Percentiles rank a stretch among this genome's conserved stretches.
Conservation (phyloP, 306 rosid genomes). For the Gastrolobium bilobum region DNA sequence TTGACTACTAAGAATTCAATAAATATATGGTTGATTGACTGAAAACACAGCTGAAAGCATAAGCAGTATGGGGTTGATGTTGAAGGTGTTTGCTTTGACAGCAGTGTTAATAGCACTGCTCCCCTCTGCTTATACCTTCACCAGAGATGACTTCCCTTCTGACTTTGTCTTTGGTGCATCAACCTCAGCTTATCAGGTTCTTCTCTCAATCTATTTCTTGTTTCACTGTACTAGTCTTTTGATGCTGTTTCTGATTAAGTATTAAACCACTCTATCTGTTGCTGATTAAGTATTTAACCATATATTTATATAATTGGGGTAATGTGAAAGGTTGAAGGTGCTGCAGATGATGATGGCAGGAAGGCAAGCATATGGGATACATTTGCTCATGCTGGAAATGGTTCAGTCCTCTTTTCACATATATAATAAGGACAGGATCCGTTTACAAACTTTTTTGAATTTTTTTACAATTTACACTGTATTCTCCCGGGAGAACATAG, state of each 20-base stretch:
- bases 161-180: conserved; percentile 72
- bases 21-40: not conserved
- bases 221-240: not conserved
- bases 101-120: not conserved
- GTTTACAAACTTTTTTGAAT: too few relatives aligned
- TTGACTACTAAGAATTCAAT: not conserved
- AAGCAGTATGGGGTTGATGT: not conserved
- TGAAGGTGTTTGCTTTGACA: not conserved
- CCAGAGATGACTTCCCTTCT: conserved; percentile 71
- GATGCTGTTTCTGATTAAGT: not conserved
- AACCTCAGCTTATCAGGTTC: conserved; percentile 79
- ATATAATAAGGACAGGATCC: too few relatives aligned
- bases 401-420: conserved; percentile 1
- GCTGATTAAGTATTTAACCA: not conserved
- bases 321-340: conserved; percentile 52
- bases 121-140: conserved; percentile 26
- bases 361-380: conserved; percentile 61
- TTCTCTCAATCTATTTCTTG: not conserved
- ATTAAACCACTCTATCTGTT: not conserved
- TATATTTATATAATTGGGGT: not conserved
- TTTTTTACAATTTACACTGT: too few relatives aligned
- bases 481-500: too few relatives aligned
- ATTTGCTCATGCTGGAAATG: conserved; percentile 38
- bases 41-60: not conserved
- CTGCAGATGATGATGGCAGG: conserved; percentile 55